Base-by-base conservation (phyloP, 1,284 basidiomycete genomes). In the Sporisorium graminicola region DNA sequence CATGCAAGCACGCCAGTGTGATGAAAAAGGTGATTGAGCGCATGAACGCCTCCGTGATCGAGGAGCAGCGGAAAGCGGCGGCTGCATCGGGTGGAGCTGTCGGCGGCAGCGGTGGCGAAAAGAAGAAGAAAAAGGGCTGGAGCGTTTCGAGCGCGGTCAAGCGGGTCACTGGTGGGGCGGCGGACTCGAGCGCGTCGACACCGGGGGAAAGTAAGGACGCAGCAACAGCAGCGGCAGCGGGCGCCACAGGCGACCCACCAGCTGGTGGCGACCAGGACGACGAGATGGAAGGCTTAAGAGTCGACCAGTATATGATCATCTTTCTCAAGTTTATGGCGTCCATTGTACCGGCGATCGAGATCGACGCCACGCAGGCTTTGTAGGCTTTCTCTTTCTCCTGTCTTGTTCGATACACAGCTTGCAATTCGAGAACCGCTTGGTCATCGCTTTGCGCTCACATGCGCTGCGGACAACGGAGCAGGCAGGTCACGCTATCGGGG, bases 11-110 rank as follows among this genome's bases (percentile, higher is more conserved):
- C 86, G 94, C 95, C 0, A 94, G 91, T 85, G 97, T 99, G 60
- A 99, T 99, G 97, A 98, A 97, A 89, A 99, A 98, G 87, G 94
- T 99, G 77, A 98, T 99, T 83, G 95, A 98, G 86, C 90, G 95
- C 61, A 98, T 99, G 95, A 97, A 98, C 86, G 91, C 71, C 0
- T 80, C 74, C 24, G 84, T 87, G 18, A 69, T 82, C 20, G 83
- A 86, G 56, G 74, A 82, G 59, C 91, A 86, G 91, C 80, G 78
- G 62, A 85, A 63, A 50, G 66, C 67, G 1, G 64, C 56, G 0
- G 72, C 69, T n/a, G 77, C 62, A 22, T 77, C 75, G 20, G 64
- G 59, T 29, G 63, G 24, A 5, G 40, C 47, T 20, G n/a, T 43
- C 5, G 27, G 65, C 31, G n/a, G 46, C 35, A 5, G 46, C 35